Conservation (phyloP, 352 stramenopile genomes). For the Phytophthora tubulina region DNA sequence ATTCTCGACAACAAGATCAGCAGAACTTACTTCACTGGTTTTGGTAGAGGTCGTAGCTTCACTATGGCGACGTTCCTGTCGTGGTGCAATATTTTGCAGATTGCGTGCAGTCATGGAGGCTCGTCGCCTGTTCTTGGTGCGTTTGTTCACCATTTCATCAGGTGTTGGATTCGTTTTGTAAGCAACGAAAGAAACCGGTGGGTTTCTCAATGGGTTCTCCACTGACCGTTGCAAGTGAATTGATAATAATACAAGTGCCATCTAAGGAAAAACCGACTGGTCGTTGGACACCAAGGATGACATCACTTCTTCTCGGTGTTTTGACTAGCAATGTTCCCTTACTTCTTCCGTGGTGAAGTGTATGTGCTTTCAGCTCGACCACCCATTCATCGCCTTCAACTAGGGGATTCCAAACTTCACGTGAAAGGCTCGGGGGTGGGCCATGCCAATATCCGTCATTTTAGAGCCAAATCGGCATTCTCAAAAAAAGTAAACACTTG, state of each 20-base stretch:
- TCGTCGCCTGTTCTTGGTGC: slow-evolving; percentile 31
- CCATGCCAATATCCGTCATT: no score
- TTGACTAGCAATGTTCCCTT: no score
- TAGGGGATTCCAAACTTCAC: no score
- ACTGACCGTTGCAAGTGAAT: slow-evolving; percentile 5
- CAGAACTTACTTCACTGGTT: slow-evolving; percentile 38
- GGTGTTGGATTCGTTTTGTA: neutral
- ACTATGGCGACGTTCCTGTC: slow-evolving; percentile 25
- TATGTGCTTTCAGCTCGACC: no score
- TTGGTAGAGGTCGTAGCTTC: slow-evolving; percentile 28
- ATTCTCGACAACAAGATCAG: slow-evolving; percentile 30
- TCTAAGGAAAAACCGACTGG: slow-evolving; percentile 16
- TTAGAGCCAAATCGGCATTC: no score
- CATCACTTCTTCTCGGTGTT: no score
- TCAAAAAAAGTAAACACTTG: no score
- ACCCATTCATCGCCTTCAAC: no score
- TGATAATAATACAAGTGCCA: slow-evolving; percentile 24
- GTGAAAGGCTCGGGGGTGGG: no score
- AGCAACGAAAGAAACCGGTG: neutral
- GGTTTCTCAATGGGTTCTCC: slow-evolving; percentile 10
- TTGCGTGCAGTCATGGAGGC: slow-evolving; percentile 19
- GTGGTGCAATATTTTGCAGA: slow-evolving; percentile 7
- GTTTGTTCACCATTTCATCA: slow-evolving; percentile 43
- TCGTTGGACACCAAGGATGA: slow-evolving; percentile 6
- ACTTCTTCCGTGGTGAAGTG: no score